Evolutionary conservation across 208 protist species (phyloP), one percentile per base, ranked within the genome.

Genomic region (Crithidia expoeki): DNA sequence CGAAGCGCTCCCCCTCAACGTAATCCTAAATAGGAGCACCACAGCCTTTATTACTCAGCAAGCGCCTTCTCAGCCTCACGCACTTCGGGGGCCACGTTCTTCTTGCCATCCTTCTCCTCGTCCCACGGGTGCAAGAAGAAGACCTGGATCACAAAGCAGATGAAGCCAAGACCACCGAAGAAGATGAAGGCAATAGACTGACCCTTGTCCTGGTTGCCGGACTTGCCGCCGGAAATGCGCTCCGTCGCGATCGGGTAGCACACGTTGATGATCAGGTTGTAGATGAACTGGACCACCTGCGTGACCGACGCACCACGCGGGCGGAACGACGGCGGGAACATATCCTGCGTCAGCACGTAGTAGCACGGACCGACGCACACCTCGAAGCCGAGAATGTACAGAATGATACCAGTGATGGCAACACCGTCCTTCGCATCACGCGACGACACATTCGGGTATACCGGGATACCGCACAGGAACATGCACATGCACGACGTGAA

Each of bases 221-320:
- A 91, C 52, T 77, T 70, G 44, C 90, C 90, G 52, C 90, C 90
- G 27, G 90, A 96, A 50, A 96, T 90, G 6, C 38, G 23, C 76
- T 94, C 82, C 25, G 78, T 85, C 44, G 86, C 81, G 62, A 93
- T 91, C 53, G 92, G 92, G 83, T 89, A 96, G 78, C 62, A 85
- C 44, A 94, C 74, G 74, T 93, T 96, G 75, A 96, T 93, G 76
- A 94, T 85, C 49, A 94, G 67, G 81, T 94, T 96, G 72, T 93
- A 94, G 53, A 90, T 74, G 64, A 92, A 96, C 81, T 94, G 85
- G 3, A 74, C 47, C 70, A 90, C 74, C 60, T 86, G 72, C 11
- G 80, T 92, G 64, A 86, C 74, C 17, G 83, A 88, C 19, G 85
- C 59, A 38, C 89, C 92, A 30, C 67, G 68, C 38, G 89, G 82